Conservation (phyloP, 345 rosid genomes). For the Salix arbutifolia region DNA sequence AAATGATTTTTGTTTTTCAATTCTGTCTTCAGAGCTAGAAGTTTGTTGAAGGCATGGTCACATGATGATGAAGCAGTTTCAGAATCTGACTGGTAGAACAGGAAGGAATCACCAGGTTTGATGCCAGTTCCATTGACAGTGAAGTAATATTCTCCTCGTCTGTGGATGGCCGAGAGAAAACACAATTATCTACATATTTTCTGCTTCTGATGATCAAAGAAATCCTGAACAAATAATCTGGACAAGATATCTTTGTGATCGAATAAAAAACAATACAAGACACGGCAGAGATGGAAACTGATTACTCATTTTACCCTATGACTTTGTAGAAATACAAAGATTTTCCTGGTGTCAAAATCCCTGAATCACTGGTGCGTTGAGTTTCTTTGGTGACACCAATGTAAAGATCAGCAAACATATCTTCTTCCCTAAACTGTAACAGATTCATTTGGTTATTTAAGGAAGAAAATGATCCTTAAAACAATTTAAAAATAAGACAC, state of each 20-base stretch:
- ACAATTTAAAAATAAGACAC: background rate
- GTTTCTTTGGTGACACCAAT: constrained; percentile 16
- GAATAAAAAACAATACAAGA: background rate
- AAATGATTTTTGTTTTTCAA: background rate
- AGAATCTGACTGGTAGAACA: constrained; percentile 35
- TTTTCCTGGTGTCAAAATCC: background rate
- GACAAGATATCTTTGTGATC: background rate
- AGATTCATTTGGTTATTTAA: background rate
- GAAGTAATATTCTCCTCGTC: constrained; percentile 16
- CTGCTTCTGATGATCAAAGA: background rate
- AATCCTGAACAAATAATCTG: background rate
- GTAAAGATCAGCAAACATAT: constrained; percentile 2
- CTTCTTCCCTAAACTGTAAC: constrained; percentile 7
- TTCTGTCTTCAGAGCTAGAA: constrained; percentile 11
- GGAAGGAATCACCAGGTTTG: constrained; percentile 31
- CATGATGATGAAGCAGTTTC: constrained; percentile 24
- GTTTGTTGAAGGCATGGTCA: constrained; percentile 4
- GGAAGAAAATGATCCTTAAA: background rate
- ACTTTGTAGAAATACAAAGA: constrained; percentile 20
- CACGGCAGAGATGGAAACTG: background rate
- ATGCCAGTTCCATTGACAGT: constrained; percentile 26
- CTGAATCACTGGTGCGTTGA: background rate
- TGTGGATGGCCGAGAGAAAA: constrained; percentile 1
- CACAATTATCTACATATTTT: background rate
- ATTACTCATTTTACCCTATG: constrained; percentile 17